Evolutionary conservation across 1,284 basidiomycete species (phyloP), one percentile per base, ranked within the genome.

Genomic region (Kalmanozyma brasiliensis): DNA sequence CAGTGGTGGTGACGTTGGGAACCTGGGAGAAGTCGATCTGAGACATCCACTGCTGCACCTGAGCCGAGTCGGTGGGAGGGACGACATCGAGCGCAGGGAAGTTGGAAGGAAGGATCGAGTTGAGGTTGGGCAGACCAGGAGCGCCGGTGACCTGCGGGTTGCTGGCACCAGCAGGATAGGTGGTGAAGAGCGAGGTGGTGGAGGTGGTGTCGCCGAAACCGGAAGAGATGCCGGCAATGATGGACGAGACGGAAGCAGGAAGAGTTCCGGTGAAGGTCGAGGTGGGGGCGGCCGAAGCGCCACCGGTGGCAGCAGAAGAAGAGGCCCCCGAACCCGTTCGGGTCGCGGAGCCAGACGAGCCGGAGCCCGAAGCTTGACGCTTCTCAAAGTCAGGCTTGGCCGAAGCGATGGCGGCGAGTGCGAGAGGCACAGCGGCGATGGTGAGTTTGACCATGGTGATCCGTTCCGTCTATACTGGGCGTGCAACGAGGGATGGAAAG

Each of bases 1-100:
- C 89, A 16, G 83, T 79, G 23, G 85, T 77, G 17, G 89, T 88
- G 37, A 91, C 80, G 69, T 88, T 78, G 8, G 92, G 92, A 59
- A 92, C 89, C 71, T 88, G 71, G 64, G 74, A 72, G 49, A 86
- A 85, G 9, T 91, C 85, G 41, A 92, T 85, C 22, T 89, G 86
- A 49, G 86, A 65, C 35, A 91, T 87, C 91, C 91, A 92, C 76
- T 86, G 84, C 78, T 89, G 85, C 8, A 92, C 91, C 78, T 89
- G 83, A 9, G 86, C 82, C 8, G 89, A 89, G 83, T 90, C 86
- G 7, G 85, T 87, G 0, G 89, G 88, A 17, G 91, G 91, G 2
- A 85, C 79, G 30, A 83, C 83, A 81, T 93, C 92, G 22, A 91
- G 84, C 0, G 87, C 43, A 2, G 92, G 92, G 82, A 92, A 94